Base-by-base conservation (phyloP, 2,329 filamentous ascomycete genomes). In the Elsinoe perseae region DNA sequence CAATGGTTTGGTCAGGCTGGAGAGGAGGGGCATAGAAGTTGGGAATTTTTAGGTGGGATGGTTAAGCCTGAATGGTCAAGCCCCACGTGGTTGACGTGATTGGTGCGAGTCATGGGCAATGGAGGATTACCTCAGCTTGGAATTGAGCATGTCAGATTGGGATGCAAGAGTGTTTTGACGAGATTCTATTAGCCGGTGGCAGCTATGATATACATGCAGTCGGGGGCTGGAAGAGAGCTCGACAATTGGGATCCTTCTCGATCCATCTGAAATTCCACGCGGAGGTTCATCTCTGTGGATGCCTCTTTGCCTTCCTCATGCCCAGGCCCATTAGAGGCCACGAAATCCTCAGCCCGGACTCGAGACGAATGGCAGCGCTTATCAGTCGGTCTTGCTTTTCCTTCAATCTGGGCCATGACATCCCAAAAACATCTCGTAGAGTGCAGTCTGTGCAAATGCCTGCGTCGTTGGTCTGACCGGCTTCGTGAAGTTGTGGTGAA, bases 401-500 rank as follows among this genome's bases (percentile, higher is more conserved):
- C 38, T 43, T 14, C 48, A 38, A 38, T 32, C 38, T 28, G 16
- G 48, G 28, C 40, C 40, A 23, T 38, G 30, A 52, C 48, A 52
- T 52, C 38, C 48, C 32, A 36, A 34, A 36, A 36, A 36, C 32
- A 34, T 52, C 14, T 38, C 48, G 23, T 54, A 36, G 23, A 18
- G 27, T 56, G 53, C 53, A 56, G 40, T 34, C 40, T 56, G 36
- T 56, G 53, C 53, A 56, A 56, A 56, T 56, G 34, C 53, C 53
- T 56, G 53, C 53, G 53, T 56, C 53, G n/a, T 18, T 56, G 18
- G 16, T 46, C n/a, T 40, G 53, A 56, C 53, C 53, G 53, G 53
- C 53, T 56, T 36, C 40, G 40, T 56, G 36, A 62, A 63, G 63
- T 61, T 62, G 58, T 59, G 57, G 58, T 58, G 44, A 60, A 57